Evolutionary conservation across 352 stramenopile genomes (phyloP).

Genomic region (Phytophthora colocasiae): DNA sequence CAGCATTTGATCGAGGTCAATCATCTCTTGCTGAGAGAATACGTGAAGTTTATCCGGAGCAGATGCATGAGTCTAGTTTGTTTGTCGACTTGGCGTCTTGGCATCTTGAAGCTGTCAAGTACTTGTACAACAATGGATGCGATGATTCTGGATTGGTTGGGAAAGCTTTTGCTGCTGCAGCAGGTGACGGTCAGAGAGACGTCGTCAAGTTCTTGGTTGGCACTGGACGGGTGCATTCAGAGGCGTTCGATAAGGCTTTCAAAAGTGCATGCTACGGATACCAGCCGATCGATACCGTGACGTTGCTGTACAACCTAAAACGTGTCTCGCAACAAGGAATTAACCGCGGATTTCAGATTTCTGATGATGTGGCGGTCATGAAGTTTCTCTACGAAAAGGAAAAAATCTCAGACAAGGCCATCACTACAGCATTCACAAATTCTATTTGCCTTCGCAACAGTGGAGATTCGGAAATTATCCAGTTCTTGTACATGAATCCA

Average conservation of each 20-base stretch:
- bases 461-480: not conserved
- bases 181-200: too few relatives aligned
- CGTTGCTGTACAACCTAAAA: not conserved
- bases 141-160: not conserved
- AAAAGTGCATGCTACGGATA: not conserved
- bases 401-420: not conserved
- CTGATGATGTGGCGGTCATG: not conserved
- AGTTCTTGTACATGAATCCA: not conserved
- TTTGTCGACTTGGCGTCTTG: not conserved
- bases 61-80: not conserved
- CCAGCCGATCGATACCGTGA: not conserved
- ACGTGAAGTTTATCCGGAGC: not conserved
- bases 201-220: not conserved
- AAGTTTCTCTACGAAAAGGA: not conserved
- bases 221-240: not conserved
- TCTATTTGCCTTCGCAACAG: too few relatives aligned
- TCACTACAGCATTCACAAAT: conserved; percentile 4
- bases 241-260: conserved; percentile 1
- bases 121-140: conserved; percentile 1
- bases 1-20: not conserved
- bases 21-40: not conserved
- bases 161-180: not conserved
- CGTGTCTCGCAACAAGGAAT: conserved; percentile 1
- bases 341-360: not conserved
- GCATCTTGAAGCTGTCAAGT: not conserved